Conservation (phyloP, 305 asterid species). For the Rubia tinctorum region DNA sequence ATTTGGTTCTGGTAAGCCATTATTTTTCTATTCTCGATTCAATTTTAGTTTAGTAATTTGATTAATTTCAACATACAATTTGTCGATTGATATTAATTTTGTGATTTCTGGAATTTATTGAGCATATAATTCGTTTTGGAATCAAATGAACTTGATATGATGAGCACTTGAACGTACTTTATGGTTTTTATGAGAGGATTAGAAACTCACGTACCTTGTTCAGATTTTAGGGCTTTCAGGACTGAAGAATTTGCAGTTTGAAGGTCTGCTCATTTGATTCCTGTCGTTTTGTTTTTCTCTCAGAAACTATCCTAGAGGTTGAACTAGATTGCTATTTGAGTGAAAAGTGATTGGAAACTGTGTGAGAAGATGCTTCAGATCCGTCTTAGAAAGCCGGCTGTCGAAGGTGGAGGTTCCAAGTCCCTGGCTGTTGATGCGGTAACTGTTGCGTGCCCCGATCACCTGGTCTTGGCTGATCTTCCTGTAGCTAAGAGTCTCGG, state of each 20-base stretch:
- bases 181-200: neutral
- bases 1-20: neutral
- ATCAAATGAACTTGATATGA: neutral
- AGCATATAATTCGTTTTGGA: neutral
- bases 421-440: neutral
- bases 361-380: slow-evolving; percentile 72
- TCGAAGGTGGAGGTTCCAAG: slow-evolving; percentile 48
- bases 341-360: neutral
- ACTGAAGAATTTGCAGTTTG: neutral
- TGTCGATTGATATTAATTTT: neutral
- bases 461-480: slow-evolving; percentile 86
- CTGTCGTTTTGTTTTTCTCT: neutral
- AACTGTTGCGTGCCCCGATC: slow-evolving; percentile 83
- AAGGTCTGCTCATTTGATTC: neutral
- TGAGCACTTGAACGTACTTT: neutral
- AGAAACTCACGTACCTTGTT: neutral
- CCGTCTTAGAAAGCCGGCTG: slow-evolving; percentile 79
- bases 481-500: slow-evolving; percentile 93
- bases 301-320: neutral
- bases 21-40: neutral
- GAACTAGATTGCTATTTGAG: neutral
- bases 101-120: neutral
- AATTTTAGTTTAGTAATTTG: neutral
- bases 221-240: neutral
- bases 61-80: neutral